Percentiles rank a stretch among this genome's conserved stretches.
phyloP scores from a whole-genome alignment of 2,329 filamentous ascomycete species.

The Metarhizium humberi region DNA sequence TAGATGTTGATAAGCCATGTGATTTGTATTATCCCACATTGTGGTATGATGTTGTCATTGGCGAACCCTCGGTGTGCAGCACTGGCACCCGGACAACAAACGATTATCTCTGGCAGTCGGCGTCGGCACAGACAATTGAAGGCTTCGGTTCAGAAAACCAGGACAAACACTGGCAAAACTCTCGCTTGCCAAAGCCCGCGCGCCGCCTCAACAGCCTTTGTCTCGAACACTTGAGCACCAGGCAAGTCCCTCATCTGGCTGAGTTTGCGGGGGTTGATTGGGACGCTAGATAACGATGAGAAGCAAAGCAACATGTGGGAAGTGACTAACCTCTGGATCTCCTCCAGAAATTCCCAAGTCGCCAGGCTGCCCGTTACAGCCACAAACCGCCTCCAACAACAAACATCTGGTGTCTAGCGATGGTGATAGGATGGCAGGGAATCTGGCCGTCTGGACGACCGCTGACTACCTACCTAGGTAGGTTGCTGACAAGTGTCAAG shows the following conservation, averaged over 20 bases:
- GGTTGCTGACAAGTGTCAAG: not conserved
- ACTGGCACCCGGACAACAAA: not conserved
- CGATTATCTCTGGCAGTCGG: not conserved
- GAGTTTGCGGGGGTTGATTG: slow-evolving; percentile 1
- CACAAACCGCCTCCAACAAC: not conserved
- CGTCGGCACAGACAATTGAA: not conserved
- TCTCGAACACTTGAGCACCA: not conserved
- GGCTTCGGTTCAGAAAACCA: not conserved
- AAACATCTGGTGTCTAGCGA: not conserved
- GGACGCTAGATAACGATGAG: not conserved
- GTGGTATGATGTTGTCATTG: not conserved
- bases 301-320: not conserved
- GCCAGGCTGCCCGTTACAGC: not conserved
- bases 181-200: slow-evolving; percentile 1
- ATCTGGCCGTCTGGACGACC: not conserved
- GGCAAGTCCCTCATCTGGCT: no score
- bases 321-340: not conserved
- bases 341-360: no score
- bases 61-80: no score
- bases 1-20: not conserved
- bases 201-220: not conserved
- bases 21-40: not conserved
- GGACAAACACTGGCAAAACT: not conserved
- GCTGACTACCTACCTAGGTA: not conserved
- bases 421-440: not conserved